A percentile compares a stretch with the other conserved stretches of the same genome.
Evolutionary conservation across 2,329 filamentous ascomycete species (phyloP).

Genomic region (Epichloe brachyelytri): DNA sequence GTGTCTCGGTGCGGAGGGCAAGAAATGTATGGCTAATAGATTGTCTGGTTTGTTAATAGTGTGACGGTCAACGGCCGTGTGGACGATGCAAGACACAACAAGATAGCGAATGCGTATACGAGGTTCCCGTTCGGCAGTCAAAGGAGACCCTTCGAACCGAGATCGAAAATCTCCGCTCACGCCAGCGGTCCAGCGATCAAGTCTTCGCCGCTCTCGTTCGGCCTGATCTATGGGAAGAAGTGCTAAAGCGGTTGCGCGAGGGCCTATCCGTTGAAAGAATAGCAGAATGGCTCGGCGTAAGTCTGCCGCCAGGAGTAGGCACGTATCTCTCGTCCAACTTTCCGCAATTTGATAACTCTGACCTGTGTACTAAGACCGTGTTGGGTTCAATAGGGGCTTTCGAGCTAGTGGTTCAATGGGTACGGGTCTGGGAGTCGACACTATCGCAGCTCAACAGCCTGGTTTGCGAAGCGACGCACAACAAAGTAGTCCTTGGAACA

Average conservation of each 20-base stretch:
- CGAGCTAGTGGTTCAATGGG: conserved; percentile 5
- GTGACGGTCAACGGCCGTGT: conserved; percentile 45
- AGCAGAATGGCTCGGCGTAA: conserved; percentile 37
- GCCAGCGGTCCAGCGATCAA: conserved; percentile 41
- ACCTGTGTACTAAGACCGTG: conserved; percentile 4
- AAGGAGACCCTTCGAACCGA: conserved; percentile 49
- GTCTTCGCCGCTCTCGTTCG: conserved; percentile 41
- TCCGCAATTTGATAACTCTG: conserved; percentile 8
- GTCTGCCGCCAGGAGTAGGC: conserved; percentile 18
- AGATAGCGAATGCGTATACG: conserved; percentile 45
- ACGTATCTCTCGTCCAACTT: conserved; percentile 15
- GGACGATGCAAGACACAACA: conserved; percentile 41
- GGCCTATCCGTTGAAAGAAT: conserved; percentile 43
- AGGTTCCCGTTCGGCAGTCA: conserved; percentile 48
- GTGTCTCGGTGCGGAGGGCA: background rate
- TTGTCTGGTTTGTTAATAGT: conserved; percentile 24
- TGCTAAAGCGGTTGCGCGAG: conserved; percentile 37
- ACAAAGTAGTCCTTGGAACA: conserved; percentile 35
- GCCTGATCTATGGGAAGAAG: conserved; percentile 39
- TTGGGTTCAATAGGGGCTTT: conserved; percentile 16
- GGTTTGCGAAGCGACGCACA: conserved; percentile 25
- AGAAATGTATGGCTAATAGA: background rate
- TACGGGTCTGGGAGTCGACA: conserved; percentile 18
- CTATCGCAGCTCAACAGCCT: conserved; percentile 17
- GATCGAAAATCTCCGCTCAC: conserved; percentile 42